A percentile compares a stretch with the other conserved stretches of the same genome.
phyloP scores from a whole-genome alignment of 1,284 basidiomycete species.

The Inonotus hispidus region DNA sequence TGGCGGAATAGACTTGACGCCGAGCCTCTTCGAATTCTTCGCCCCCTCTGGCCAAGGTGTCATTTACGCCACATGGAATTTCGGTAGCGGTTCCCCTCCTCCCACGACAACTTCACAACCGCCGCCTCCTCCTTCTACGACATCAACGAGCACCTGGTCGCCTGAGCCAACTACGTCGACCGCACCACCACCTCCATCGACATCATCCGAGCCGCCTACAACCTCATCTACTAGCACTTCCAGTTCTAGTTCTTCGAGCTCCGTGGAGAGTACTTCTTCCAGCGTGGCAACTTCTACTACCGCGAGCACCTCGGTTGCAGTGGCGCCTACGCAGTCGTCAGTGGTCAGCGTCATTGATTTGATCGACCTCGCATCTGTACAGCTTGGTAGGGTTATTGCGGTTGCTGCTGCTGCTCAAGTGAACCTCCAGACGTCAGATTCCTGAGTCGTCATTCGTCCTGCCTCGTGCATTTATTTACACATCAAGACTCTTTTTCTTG shows the following conservation, averaged over 20 bases:
- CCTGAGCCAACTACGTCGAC: slow-evolving; percentile 11
- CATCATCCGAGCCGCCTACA: slow-evolving; percentile 18
- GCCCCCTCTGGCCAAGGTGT: slow-evolving; percentile 28
- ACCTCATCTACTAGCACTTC: slow-evolving; percentile 18
- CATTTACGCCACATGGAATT: slow-evolving; percentile 40
- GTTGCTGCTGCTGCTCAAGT: slow-evolving; percentile 8
- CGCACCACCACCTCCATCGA: slow-evolving; percentile 2
- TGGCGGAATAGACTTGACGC: slow-evolving; percentile 51
- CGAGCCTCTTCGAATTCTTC: slow-evolving; percentile 42
- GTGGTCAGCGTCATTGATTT: slow-evolving; percentile 10
- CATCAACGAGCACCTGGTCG: slow-evolving; percentile 18
- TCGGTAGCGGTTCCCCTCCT: slow-evolving; percentile 22
- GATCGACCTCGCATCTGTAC: slow-evolving; percentile 3
- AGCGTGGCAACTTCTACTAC: not conserved
- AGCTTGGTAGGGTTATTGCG: slow-evolving; percentile 14
- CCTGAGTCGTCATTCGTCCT: not conserved
- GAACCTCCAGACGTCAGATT: slow-evolving; percentile 7
- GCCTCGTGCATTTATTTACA: not conserved
- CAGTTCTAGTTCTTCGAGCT: slow-evolving; percentile 3
- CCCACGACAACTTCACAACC: slow-evolving; percentile 5
- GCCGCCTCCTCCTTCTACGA: slow-evolving; percentile 21
- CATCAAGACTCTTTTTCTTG: not conserved
- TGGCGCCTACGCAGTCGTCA: not conserved
- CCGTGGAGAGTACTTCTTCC: not conserved
- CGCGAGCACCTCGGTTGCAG: not conserved